phyloP scores from a whole-genome alignment of 148 eudicot genomes.

The Fagopyrum tataricum region DNA sequence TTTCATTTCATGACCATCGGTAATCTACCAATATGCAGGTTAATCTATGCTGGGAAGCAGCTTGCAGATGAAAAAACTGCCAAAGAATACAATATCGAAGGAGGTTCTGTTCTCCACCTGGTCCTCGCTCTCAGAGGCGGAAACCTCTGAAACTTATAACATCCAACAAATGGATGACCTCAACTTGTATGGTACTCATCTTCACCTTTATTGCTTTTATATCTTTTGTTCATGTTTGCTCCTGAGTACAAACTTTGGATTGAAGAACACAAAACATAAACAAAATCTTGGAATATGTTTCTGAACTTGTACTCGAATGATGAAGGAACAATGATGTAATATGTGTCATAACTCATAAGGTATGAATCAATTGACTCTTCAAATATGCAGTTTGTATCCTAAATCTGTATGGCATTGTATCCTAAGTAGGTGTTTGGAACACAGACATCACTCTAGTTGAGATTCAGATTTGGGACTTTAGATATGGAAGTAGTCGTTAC shows the following conservation, averaged over 20 bases:
- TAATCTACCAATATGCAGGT: slow-evolving; percentile 26
- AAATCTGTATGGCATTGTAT: too few species aligned
- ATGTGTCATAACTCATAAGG: too few species aligned
- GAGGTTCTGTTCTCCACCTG: slow-evolving; percentile 66
- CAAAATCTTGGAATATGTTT: neutral
- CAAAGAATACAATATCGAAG: slow-evolving; percentile 66
- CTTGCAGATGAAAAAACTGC: slow-evolving; percentile 69
- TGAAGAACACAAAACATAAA: too few species aligned
- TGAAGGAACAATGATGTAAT: neutral
- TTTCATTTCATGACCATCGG: neutral
- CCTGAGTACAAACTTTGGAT: neutral
- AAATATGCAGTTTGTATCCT: too few species aligned
- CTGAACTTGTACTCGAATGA: neutral
- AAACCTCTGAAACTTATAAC: slow-evolving; percentile 1
- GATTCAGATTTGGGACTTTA: too few species aligned
- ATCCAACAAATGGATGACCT: neutral
- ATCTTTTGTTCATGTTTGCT: slow-evolving; percentile 4
- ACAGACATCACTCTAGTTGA: too few species aligned
- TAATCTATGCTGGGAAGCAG: slow-evolving; percentile 72
- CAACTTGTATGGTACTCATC: too few species aligned
- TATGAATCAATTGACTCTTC: too few species aligned
- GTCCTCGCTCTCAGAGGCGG: slow-evolving; percentile 70
- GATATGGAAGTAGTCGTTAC: too few species aligned
- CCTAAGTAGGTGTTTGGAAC: too few species aligned
- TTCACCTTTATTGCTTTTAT: neutral